Base-by-base conservation (phyloP, 805 yeast genomes). In the Nakazawaea sp. region DNA sequence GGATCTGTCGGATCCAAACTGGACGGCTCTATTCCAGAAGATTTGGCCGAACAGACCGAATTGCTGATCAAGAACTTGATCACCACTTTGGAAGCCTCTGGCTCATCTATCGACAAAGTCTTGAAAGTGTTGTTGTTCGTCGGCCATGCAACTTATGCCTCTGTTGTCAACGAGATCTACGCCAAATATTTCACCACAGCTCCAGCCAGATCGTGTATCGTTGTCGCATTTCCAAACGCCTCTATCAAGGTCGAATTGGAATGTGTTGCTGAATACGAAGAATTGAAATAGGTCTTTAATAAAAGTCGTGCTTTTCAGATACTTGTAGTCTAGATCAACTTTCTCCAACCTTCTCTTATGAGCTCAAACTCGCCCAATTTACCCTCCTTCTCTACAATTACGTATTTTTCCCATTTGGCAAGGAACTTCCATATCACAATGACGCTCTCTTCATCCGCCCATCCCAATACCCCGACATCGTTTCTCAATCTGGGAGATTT, bases 381-480 rank as follows among this genome's bases (percentile, higher is more conserved):
- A 4, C 30, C 27, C 13, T 35, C 47, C 40, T 62, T 70, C 46
- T 79, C 87, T 11, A 75, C 65, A 26, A 90, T 75, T 11, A 68
- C 75, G 55, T 83, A 90, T 53, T 83, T 86, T 53, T 90, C 97
- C 96, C 96, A 86, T 20, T 78, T 77, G 4, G 81, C 79, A 43
- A 76, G 68, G 29, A 62, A 58, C 41, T 73, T 70, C 96, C 97
- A 88, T 3, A 90, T 61, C 1, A 89, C 69, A 1, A 87, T 69
- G 4, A 90, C 59, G 10, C 81, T 67, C 44, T 78, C 86, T 45
- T 84, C 87, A 5, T 78, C 78, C 1, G 80, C 66, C 95, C 95
- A 86, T 1, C 90, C 95, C 18, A 76, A 43, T 1, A 67, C 64
- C 7, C 81, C 84, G 24, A 40, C 43, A 32, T 56, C 61, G 34